Evolutionary conservation across 805 yeast species (phyloP).

Genomic region (Kluyveromyces siamensis): DNA sequence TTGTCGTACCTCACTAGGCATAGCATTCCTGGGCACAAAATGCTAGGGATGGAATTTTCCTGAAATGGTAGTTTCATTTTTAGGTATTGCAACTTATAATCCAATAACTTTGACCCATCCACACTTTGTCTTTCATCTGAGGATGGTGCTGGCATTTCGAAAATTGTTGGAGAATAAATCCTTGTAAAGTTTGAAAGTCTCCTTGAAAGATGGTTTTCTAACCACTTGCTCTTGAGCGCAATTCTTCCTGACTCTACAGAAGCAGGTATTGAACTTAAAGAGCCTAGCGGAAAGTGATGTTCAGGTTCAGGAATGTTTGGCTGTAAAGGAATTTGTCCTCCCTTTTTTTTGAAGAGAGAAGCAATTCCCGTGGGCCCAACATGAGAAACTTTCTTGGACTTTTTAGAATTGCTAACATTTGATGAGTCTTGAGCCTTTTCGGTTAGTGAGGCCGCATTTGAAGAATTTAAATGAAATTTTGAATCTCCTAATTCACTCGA

Average conservation of each 20-base stretch:
- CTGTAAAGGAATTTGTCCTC: background rate
- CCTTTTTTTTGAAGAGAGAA: constrained; percentile 21
- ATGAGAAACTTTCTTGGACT: constrained; percentile 8
- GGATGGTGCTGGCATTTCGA: constrained; percentile 2
- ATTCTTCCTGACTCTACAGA: background rate
- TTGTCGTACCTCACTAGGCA: constrained; percentile 14
- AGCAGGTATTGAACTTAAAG: background rate
- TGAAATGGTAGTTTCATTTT: constrained; percentile 21
- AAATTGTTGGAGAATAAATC: constrained; percentile 11
- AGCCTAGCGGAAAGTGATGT: background rate
- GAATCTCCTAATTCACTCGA: background rate
- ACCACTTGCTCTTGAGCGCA: constrained; percentile 16
- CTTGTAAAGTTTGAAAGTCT: constrained; percentile 18
- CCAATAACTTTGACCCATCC: constrained; percentile 7
- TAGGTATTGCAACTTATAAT: constrained; percentile 16
- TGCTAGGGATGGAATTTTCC: constrained; percentile 18
- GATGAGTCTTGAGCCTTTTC: background rate
- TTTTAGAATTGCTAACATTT: constrained; percentile 2
- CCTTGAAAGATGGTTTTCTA: constrained; percentile 19
- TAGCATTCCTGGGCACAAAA: constrained; percentile 25
- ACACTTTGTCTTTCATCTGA: constrained; percentile 4
- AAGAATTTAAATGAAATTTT: background rate
- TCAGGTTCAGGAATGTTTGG: background rate
- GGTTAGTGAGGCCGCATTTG: background rate
- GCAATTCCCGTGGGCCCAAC: constrained; percentile 18